Percentiles rank a stretch among this genome's conserved stretches.
These are phyloP conservation scores for Clavariopsis aquatica DNA, from an alignment of 495 filamentous ascomycete species.

Conservation along the genomic window DNA sequence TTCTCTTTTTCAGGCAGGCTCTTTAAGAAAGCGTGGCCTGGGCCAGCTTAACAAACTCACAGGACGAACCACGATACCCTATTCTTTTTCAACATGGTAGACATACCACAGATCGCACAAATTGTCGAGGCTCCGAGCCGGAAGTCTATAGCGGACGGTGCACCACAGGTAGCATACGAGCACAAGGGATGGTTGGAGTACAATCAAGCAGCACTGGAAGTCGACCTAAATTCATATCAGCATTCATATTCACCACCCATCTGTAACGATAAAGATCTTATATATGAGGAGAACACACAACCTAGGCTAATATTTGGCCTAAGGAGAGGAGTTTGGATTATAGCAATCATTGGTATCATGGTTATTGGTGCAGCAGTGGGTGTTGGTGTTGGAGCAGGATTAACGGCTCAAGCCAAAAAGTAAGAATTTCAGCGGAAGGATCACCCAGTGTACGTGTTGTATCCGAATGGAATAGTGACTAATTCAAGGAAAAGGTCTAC, in stretches of 20 bases:
- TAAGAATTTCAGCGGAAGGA: too few species aligned
- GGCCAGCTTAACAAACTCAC: too few species aligned
- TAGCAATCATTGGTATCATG: background rate
- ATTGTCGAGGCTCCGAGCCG: too few species aligned
- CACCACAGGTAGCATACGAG: background rate
- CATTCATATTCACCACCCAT: background rate
- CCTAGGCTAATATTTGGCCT: background rate
- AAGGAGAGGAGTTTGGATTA: background rate
- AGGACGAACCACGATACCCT: too few species aligned
- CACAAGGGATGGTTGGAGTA: background rate
- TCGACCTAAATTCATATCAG: background rate
- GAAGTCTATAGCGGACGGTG: background rate
- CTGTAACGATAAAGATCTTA: background rate
- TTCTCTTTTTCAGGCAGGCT: too few species aligned
- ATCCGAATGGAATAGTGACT: background rate
- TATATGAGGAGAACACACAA: background rate
- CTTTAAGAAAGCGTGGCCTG: too few species aligned
- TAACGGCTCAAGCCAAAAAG: background rate
- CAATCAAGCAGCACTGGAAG: background rate
- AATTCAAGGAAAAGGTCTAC: background rate
- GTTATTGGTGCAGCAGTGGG: background rate
- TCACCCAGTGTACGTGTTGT: too few species aligned
- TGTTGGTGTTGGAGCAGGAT: background rate
- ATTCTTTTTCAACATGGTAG: too few species aligned
- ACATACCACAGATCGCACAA: too few species aligned